Evolutionary conservation across 139 green algal genomes (phyloP).

Genomic region (Tetradesmus lagerheimii): DNA sequence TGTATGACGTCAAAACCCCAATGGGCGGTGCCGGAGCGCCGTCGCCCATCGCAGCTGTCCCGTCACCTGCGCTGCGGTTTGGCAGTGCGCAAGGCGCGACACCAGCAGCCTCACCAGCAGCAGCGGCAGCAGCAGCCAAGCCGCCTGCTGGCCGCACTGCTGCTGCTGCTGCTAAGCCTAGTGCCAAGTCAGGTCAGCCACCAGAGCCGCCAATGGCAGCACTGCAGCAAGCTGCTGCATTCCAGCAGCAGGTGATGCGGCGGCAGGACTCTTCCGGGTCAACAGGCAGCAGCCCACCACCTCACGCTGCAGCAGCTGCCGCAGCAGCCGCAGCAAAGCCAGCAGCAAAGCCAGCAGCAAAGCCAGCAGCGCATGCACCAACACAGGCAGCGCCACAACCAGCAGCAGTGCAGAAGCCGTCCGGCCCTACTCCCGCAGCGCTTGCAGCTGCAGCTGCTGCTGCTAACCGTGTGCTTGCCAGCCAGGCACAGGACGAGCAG

Average conservation of each 20-base stretch:
- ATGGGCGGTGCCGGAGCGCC: background rate
- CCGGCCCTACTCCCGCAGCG: background rate
- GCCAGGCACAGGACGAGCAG: constrained; percentile 1
- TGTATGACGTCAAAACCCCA: constrained; percentile 31
- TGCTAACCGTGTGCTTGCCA: background rate
- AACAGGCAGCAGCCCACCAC: constrained; percentile 27
- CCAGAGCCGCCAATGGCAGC: background rate
- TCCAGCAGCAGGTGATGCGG: constrained; percentile 23
- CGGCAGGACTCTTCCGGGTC: constrained; percentile 8
- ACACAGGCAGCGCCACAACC: background rate
- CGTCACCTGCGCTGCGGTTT: constrained; percentile 14
- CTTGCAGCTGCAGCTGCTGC: constrained; percentile 28
- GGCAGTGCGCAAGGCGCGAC: background rate
- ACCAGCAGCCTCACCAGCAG: background rate
- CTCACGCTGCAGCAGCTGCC: constrained; percentile 3
- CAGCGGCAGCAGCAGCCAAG: background rate
- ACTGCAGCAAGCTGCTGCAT: background rate
- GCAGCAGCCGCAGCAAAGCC: constrained; percentile 22
- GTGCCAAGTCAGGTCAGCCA: constrained; percentile 17
- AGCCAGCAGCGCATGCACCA: no score
- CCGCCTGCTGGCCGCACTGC: background rate
- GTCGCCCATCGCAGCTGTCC: constrained; percentile 21
- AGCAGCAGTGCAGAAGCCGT: background rate
- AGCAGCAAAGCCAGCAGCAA: background rate
- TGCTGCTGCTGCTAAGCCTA: constrained; percentile 10